A percentile compares a stretch with the other conserved stretches of the same genome.
Conservation (phyloP, 805 yeast species). For the Starmerella potacharoeniae region DNA sequence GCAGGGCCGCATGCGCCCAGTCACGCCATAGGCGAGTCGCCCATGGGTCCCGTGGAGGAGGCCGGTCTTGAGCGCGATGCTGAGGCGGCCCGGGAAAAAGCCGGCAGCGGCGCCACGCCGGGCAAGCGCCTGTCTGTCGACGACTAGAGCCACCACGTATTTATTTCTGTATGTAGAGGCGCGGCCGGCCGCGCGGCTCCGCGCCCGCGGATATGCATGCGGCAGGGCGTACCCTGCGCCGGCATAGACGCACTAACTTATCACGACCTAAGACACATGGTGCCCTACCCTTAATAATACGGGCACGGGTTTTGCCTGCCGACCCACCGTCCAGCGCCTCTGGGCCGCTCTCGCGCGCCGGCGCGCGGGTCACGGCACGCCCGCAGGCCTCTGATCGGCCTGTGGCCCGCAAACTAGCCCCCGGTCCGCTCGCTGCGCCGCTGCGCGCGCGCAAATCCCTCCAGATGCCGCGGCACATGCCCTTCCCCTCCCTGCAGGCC, state of each 20-base stretch:
- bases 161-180: background rate
- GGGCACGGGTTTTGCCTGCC: background rate
- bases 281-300: background rate
- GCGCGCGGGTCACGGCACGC: too few species aligned
- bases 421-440: too few species aligned
- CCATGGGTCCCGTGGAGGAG: constrained; percentile 8
- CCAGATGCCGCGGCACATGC: background rate
- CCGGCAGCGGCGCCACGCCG: background rate
- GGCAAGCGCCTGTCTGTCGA: constrained; percentile 15
- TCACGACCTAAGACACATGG: background rate
- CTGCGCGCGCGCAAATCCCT: too few species aligned
- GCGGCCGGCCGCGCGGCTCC: too few species aligned
- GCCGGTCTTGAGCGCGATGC: background rate
- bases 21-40: constrained; percentile 5
- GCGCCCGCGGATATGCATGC: background rate
- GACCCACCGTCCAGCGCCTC: too few species aligned
- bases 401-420: too few species aligned
- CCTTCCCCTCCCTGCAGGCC: background rate
- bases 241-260: background rate
- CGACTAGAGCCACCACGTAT: background rate
- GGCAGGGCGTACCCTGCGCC: too few species aligned
- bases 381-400: too few species aligned
- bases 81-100: background rate
- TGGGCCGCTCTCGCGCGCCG: too few species aligned
- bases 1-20: background rate